A percentile compares a stretch with the other conserved stretches of the same genome.
These are phyloP conservation scores for Diatrype stigma DNA, from an alignment of 2,329 filamentous ascomycete species.

Conservation along the genomic window DNA sequence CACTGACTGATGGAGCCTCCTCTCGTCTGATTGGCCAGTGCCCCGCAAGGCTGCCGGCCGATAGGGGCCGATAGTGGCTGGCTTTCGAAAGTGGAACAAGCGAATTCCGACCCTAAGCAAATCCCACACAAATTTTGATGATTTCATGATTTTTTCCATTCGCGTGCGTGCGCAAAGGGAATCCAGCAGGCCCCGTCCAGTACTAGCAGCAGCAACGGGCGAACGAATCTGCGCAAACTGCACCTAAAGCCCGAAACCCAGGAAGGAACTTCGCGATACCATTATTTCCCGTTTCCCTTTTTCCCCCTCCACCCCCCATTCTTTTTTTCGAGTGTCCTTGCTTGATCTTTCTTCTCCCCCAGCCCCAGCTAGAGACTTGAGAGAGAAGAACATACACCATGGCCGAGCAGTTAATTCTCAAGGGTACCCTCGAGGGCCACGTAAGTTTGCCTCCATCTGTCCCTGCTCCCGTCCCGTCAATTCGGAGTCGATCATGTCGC, in stretches of 20 bases:
- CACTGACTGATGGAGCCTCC: too few relatives aligned
- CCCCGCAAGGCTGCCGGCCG: constrained; percentile 22
- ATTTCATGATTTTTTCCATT: constrained; percentile 8
- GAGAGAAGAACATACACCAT: constrained; percentile 48
- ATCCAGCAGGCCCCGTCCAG: too few relatives aligned
- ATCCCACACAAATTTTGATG: constrained; percentile 45
- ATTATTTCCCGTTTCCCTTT: constrained; percentile 29
- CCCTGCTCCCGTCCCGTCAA: too few relatives aligned
- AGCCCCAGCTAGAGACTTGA: constrained; percentile 9
- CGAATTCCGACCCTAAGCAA: constrained; percentile 42
- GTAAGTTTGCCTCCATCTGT: constrained; percentile 43
- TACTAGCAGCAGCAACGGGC: too few relatives aligned
- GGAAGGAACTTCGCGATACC: constrained; percentile 28
- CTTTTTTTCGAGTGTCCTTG: constrained; percentile 22
- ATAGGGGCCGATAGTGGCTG: too few relatives aligned
- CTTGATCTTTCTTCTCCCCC: neutral
- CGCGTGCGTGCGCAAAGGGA: neutral
- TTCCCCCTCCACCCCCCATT: constrained; percentile 32
- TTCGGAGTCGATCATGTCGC: too few relatives aligned
- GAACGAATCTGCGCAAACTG: neutral
- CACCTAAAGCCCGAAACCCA: constrained; percentile 29
- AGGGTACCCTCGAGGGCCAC: constrained; percentile 98
- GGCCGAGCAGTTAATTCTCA: constrained; percentile 93
- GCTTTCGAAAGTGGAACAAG: constrained; percentile 2
- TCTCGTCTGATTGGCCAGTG: constrained; percentile 22